A percentile compares a stretch with the other conserved stretches of the same genome.
These are phyloP conservation scores for Colletotrichum agaves DNA, from an alignment of 2,329 filamentous ascomycete genomes.

Conservation along the genomic window DNA sequence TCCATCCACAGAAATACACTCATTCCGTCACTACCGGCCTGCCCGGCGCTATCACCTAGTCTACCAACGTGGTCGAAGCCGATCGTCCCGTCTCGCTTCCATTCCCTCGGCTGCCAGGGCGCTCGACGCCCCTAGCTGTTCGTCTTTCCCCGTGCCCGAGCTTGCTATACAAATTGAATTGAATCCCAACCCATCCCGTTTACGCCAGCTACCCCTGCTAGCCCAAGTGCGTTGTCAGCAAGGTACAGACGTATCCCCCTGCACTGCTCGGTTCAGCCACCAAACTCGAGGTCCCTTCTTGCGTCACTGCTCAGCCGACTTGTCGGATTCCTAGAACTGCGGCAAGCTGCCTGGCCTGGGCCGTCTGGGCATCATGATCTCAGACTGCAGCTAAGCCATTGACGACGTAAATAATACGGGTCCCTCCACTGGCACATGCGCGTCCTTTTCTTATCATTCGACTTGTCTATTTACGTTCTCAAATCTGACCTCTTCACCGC, in stretches of 20 bases:
- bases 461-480: background rate
- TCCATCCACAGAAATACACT: background rate
- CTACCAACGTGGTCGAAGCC: slow-evolving; percentile 19
- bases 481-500: background rate
- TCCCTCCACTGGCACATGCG: slow-evolving; percentile 27
- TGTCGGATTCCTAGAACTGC: slow-evolving; percentile 33
- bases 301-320: slow-evolving; percentile 35
- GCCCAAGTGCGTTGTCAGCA: slow-evolving; percentile 13
- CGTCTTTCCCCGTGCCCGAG: slow-evolving; percentile 3
- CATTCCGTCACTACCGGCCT: slow-evolving; percentile 31
- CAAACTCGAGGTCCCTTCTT: slow-evolving; percentile 28
- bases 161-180: background rate
- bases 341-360: slow-evolving; percentile 18
- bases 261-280: slow-evolving; percentile 32
- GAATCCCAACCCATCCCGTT: background rate
- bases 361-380: slow-evolving; percentile 28
- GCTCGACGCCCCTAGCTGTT: slow-evolving; percentile 1
- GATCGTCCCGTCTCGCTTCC: slow-evolving; percentile 28
- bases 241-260: slow-evolving; percentile 27
- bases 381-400: slow-evolving; percentile 34
- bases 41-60: slow-evolving; percentile 1
- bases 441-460: slow-evolving; percentile 16
- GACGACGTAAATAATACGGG: slow-evolving; percentile 40
- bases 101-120: slow-evolving; percentile 4
- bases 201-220: slow-evolving; percentile 30